Conservation (phyloP, 2,329 filamentous ascomycete genomes). For the Aspergillus intermedius region DNA sequence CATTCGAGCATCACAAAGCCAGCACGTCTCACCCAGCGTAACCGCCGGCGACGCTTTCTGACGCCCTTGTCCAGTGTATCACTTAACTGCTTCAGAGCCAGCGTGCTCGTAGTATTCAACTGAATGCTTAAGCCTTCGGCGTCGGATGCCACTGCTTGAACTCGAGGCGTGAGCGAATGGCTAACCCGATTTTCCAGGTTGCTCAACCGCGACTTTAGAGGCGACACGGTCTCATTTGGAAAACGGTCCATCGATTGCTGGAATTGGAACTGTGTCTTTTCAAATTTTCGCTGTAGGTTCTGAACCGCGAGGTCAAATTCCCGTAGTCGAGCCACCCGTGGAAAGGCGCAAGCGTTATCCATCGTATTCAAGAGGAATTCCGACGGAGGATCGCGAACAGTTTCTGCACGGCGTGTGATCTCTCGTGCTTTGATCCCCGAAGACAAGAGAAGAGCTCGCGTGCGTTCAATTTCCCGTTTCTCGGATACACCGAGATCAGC, state of each 20-base stretch:
- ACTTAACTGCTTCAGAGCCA: slow-evolving; percentile 72
- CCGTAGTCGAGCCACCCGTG: slow-evolving; percentile 41
- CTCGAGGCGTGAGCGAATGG: slow-evolving; percentile 49
- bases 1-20: slow-evolving; percentile 84
- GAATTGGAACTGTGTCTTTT: slow-evolving; percentile 40
- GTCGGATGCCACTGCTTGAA: slow-evolving; percentile 65
- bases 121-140: slow-evolving; percentile 73
- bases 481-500: slow-evolving; percentile 42
- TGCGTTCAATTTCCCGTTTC: slow-evolving; percentile 71
- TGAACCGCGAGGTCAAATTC: slow-evolving; percentile 50
- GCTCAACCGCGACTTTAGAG: slow-evolving; percentile 40
- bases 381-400: slow-evolving; percentile 31
- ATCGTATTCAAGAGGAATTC: slow-evolving; percentile 28
- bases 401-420: slow-evolving; percentile 61
- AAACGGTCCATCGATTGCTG: slow-evolving; percentile 42
- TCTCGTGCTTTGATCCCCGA: slow-evolving; percentile 88
- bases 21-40: slow-evolving; percentile 67
- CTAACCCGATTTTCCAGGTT: slow-evolving; percentile 43
- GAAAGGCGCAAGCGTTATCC: slow-evolving; percentile 26
- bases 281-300: slow-evolving; percentile 44
- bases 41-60: slow-evolving; percentile 64
- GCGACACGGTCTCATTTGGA: slow-evolving; percentile 38
- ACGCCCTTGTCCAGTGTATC: slow-evolving; percentile 66
- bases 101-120: slow-evolving; percentile 66
- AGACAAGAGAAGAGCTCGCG: slow-evolving; percentile 68